phyloP scores from a whole-genome alignment of 306 rosid species.

The Cicer judaicum region DNA sequence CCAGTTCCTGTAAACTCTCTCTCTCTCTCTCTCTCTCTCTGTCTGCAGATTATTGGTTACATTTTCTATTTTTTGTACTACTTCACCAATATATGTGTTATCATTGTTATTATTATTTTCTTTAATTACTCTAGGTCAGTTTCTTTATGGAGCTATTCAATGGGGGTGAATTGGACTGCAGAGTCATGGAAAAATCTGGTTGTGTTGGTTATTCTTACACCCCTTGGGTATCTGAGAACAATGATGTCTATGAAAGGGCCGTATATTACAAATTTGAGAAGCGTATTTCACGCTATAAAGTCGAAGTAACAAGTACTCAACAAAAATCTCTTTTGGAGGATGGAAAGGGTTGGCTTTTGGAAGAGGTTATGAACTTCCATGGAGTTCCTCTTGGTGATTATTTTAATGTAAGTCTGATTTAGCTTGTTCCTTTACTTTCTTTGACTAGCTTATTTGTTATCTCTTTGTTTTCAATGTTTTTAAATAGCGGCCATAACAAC shows the following conservation, averaged over 20 bases:
- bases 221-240: constrained; percentile 92
- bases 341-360: constrained; percentile 76
- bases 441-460: constrained; percentile 22
- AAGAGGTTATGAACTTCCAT: constrained; percentile 90
- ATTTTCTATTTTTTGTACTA: background rate
- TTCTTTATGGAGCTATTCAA: constrained; percentile 75
- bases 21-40: constrained; percentile 13
- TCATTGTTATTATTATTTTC: constrained; percentile 36
- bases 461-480: background rate
- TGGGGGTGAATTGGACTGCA: constrained; percentile 82
- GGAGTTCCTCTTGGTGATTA: constrained; percentile 85
- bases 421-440: constrained; percentile 19
- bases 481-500: no score
- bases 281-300: constrained; percentile 69
- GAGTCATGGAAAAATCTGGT: constrained; percentile 84
- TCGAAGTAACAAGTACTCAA: constrained; percentile 86
- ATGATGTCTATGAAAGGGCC: constrained; percentile 68
- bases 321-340: constrained; percentile 64
- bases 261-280: constrained; percentile 76
- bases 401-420: constrained; percentile 62
- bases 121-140: constrained; percentile 58
- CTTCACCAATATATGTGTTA: constrained; percentile 15
- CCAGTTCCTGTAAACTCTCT: constrained; percentile 68
- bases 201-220: constrained; percentile 74
- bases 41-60: constrained; percentile 23